phyloP scores from a whole-genome alignment of 805 yeast genomes.

The Cyberlindnera mississippiensis region DNA sequence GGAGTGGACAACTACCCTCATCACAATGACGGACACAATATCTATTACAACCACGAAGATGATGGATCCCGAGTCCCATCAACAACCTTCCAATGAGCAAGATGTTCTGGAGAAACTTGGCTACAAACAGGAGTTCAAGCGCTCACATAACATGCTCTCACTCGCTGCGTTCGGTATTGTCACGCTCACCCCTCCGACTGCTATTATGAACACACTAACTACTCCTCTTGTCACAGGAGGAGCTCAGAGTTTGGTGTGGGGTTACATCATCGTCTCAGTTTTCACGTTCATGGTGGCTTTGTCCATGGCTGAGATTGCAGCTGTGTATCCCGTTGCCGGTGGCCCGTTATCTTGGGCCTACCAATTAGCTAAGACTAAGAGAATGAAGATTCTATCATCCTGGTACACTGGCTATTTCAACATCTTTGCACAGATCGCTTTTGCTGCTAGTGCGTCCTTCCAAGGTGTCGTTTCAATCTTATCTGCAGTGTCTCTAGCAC shows the following conservation, averaged over 20 bases:
- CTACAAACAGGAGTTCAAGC: conserved; percentile 26
- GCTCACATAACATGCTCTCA: conserved; percentile 21
- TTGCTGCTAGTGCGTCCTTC: conserved; percentile 26
- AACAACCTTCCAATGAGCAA: conserved; percentile 6
- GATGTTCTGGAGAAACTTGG: conserved; percentile 22
- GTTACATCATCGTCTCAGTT: conserved; percentile 24
- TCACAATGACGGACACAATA: neutral
- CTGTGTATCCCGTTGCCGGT: conserved; percentile 32
- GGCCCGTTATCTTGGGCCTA: conserved; percentile 36
- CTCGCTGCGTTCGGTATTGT: conserved; percentile 26
- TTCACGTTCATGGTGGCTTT: conserved; percentile 25
- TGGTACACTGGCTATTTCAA: conserved; percentile 31
- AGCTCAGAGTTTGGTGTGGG: conserved; percentile 27
- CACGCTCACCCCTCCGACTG: conserved; percentile 26
- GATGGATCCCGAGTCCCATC: conserved; percentile 11
- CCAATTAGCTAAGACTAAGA: conserved; percentile 25
- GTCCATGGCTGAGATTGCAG: conserved; percentile 32
- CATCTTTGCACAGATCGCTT: conserved; percentile 27
- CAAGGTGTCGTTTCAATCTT: conserved; percentile 25
- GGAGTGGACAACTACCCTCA: neutral
- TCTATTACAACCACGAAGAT: conserved; percentile 6
- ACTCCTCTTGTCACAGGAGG: conserved; percentile 26
- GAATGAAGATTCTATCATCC: conserved; percentile 26
- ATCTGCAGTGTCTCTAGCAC: conserved; percentile 19
- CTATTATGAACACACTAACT: conserved; percentile 25